Conservation (phyloP, 441 rosid species). For the Populus hybrid region DNA sequence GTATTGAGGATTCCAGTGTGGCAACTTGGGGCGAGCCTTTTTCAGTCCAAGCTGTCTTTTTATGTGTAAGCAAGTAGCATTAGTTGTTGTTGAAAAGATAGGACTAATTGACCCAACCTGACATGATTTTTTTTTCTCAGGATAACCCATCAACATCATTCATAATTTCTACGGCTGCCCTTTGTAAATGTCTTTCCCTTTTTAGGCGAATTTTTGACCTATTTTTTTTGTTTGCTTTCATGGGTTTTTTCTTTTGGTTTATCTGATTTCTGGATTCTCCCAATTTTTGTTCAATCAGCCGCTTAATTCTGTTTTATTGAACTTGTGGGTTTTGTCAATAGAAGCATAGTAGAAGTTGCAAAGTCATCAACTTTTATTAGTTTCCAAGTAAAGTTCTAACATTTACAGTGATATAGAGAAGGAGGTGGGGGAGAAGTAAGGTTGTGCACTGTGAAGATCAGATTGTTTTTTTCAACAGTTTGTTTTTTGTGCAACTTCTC, state of each 20-base stretch:
- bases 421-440: constrained; percentile 18
- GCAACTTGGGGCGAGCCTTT: constrained; percentile 38
- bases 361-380: not conserved
- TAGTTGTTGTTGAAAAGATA: constrained; percentile 36
- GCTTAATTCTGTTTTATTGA: constrained; percentile 9
- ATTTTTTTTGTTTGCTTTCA: constrained; percentile 10
- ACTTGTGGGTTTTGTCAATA: constrained; percentile 9
- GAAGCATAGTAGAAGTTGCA: not conserved
- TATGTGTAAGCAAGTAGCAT: constrained; percentile 19
- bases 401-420: constrained; percentile 1
- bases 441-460: constrained; percentile 25
- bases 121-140: constrained; percentile 31
- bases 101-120: constrained; percentile 51
- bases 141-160: constrained; percentile 56
- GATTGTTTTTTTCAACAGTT: constrained; percentile 2
- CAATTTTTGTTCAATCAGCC: constrained; percentile 30
- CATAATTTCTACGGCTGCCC: constrained; percentile 46
- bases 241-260: constrained; percentile 12
- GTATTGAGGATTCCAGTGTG: constrained; percentile 32
- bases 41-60: constrained; percentile 44
- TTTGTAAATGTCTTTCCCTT: constrained; percentile 23
- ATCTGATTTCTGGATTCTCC: constrained; percentile 29
- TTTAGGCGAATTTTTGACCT: not conserved
- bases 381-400: constrained; percentile 1
- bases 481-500: not conserved